Evolutionary conservation across 2,329 filamentous ascomycete species (phyloP).

Genomic region (Sporothrix sp.): DNA sequence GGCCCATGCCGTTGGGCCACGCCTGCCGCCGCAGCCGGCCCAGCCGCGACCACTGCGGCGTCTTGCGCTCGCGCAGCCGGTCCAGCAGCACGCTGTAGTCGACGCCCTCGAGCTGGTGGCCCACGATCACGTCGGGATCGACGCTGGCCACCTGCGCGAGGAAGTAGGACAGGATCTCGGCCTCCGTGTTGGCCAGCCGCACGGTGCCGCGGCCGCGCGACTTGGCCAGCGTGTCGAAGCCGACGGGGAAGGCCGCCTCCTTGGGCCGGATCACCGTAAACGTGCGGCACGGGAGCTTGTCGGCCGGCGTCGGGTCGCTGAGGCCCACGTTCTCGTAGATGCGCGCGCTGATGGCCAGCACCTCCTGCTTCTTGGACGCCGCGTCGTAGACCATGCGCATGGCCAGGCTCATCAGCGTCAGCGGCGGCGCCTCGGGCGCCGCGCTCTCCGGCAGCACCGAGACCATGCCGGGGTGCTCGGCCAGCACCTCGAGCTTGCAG

Average conservation of each 20-base stretch:
- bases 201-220: constrained; percentile 57
- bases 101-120: constrained; percentile 93
- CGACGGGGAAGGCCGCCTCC: constrained; percentile 65
- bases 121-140: constrained; percentile 88
- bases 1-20: constrained; percentile 83
- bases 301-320: constrained; percentile 76
- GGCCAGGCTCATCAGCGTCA: constrained; percentile 93
- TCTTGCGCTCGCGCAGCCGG: constrained; percentile 80
- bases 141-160: constrained; percentile 77
- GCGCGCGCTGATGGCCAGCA: constrained; percentile 80
- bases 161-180: constrained; percentile 78
- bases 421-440: constrained; percentile 68
- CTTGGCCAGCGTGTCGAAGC: constrained; percentile 72
- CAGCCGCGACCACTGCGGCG: constrained; percentile 87
- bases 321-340: constrained; percentile 87
- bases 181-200: constrained; percentile 73
- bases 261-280: constrained; percentile 86
- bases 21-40: constrained; percentile 72
- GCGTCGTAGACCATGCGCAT: constrained; percentile 81
- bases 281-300: constrained; percentile 78
- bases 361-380: constrained; percentile 93
- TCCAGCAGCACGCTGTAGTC: constrained; percentile 88
- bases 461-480: constrained; percentile 68
- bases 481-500: constrained; percentile 88
- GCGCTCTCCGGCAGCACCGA: constrained; percentile 66